Conservation (phyloP, 495 filamentous ascomycete species). For the Terfezia boudieri region DNA sequence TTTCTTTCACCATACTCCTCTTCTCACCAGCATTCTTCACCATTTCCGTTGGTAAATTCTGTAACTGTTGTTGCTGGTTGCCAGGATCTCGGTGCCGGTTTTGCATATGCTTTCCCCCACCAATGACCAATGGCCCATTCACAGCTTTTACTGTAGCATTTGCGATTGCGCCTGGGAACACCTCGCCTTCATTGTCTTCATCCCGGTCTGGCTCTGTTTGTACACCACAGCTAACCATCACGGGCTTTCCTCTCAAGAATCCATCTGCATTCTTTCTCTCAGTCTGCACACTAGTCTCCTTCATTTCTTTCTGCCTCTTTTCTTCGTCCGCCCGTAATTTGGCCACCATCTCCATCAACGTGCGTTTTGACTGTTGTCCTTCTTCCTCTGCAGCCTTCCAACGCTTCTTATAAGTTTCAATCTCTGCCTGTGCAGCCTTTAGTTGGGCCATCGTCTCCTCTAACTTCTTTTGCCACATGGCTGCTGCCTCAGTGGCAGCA, state of each 20-base stretch:
- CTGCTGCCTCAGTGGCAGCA: conserved; percentile 26
- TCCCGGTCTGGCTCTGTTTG: conserved; percentile 5
- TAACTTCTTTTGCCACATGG: conserved; percentile 44
- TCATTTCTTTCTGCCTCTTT: conserved; percentile 9
- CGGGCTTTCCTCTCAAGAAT: conserved; percentile 17
- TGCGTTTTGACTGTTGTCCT: conserved; percentile 39
- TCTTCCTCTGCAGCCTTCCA: conserved; percentile 66
- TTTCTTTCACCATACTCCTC: conserved; percentile 27
- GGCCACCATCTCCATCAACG: conserved; percentile 71
- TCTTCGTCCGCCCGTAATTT: conserved; percentile 50
- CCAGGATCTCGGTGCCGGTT: not conserved
- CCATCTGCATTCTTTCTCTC: conserved; percentile 21
- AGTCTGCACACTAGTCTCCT: conserved; percentile 18
- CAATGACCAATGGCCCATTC: conserved; percentile 6
- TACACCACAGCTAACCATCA: conserved; percentile 6
- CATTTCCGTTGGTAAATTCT: conserved; percentile 22
- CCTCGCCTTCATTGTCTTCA: not conserved
- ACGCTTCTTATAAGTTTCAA: conserved; percentile 51
- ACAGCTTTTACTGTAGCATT: conserved; percentile 3
- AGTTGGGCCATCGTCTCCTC: conserved; percentile 67
- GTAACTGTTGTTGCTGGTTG: conserved; percentile 13
- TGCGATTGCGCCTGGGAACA: conserved; percentile 4
- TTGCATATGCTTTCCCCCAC: conserved; percentile 14
- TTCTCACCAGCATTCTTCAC: conserved; percentile 23
- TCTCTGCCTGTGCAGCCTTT: conserved; percentile 55